These are phyloP conservation scores for Cladosporium phlei DNA, from an alignment of 2,329 filamentous ascomycete species.

Conservation along the genomic window DNA sequence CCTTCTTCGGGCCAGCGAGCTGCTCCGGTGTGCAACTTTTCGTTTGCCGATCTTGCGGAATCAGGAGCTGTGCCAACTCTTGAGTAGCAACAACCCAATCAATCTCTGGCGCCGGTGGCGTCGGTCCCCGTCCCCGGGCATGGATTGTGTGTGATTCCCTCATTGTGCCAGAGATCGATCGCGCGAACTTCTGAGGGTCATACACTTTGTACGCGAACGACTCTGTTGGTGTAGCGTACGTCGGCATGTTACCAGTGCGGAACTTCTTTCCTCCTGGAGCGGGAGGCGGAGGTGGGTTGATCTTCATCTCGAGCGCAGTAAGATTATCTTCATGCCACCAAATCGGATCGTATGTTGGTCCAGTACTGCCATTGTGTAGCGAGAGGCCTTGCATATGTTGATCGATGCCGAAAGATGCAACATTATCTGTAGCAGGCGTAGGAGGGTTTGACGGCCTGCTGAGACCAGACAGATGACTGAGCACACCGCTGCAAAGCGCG, in stretches of 20 bases:
- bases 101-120: conserved; percentile 73
- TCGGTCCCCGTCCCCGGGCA: conserved; percentile 42
- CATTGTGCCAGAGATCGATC: conserved; percentile 56
- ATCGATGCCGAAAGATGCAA: background rate
- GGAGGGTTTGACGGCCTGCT: conserved; percentile 34
- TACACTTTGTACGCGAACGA: conserved; percentile 79
- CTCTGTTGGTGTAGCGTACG: conserved; percentile 82
- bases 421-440: background rate
- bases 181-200: conserved; percentile 60
- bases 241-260: conserved; percentile 56
- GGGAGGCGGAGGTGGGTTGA: conserved; percentile 48
- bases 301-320: conserved; percentile 62
- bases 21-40: conserved; percentile 74
- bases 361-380: background rate
- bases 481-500: conserved; percentile 77
- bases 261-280: conserved; percentile 48
- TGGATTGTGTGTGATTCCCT: conserved; percentile 29
- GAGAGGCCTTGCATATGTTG: conserved; percentile 10
- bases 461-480: conserved; percentile 85
- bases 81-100: conserved; percentile 80
- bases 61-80: conserved; percentile 75
- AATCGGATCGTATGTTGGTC: conserved; percentile 32
- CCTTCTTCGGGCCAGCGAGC: conserved; percentile 55
- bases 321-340: conserved; percentile 54
- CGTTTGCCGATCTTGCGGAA: conserved; percentile 70